Base-by-base conservation (phyloP, 352 stramenopile species). In the Peronospora belbahrii region DNA sequence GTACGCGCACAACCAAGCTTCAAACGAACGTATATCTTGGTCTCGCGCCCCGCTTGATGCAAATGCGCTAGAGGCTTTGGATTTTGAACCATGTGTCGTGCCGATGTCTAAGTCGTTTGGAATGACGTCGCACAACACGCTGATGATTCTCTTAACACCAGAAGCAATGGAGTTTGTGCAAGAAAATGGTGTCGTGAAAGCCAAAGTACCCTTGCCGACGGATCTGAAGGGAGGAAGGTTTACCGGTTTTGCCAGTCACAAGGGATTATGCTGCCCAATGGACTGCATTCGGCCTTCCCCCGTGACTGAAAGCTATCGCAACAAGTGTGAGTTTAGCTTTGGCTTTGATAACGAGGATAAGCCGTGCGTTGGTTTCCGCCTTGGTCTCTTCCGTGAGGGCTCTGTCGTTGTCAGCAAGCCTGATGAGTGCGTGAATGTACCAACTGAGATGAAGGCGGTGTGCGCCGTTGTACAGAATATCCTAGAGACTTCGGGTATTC, bases 281-380 rank as follows among this genome's bases (percentile, higher is more conserved):
- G 74, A 97, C 30, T 74, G 80, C 28, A 94, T 97, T 37, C 56
- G 88, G 11, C 60, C 77, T 10, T 97, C 86, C 19, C 91, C 90
- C 2, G 54, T 71, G 33, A 78, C 78, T 1, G 72, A 90, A 58
- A 85, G 87, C 18, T 97, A 98, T 65, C 75, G 95, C 24, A 98
- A 99, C 80, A 99, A 98, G 71, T 97, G 87, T 59, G 94, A 98
- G 57, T 98, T 98, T 63, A 98, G 83, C 30, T 89, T 97, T 58
- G 94, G 94, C 30, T 78, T 84, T 19, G 80, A 95, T 48, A 67
- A 47, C 0, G 62, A 88, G 6, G 69, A 69, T 27, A 74, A 87
- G 53, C 74, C 86, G 1, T 89, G 80, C 33, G 66, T 96, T 2
- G 88, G 88, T 11, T 97, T 97, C 54, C 81, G 88, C 19, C 66